These are phyloP conservation scores for Talaromyces verruculosus DNA, from an alignment of 2,329 filamentous ascomycete species.

Conservation along the genomic window DNA sequence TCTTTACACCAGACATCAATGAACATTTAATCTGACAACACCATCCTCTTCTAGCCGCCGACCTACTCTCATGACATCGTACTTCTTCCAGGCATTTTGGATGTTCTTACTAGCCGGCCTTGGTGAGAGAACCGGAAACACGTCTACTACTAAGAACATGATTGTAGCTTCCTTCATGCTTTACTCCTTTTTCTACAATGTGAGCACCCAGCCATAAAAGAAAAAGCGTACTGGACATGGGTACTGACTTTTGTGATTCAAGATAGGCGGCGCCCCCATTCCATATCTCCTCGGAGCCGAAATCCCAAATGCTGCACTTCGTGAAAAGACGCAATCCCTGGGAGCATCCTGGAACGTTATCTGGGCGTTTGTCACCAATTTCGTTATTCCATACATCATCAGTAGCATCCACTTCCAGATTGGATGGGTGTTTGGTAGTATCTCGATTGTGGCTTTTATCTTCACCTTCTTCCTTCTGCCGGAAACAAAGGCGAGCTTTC, in stretches of 20 bases:
- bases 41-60: constrained; percentile 10
- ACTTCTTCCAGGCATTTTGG: constrained; percentile 20
- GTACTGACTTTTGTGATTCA: neutral
- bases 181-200: constrained; percentile 23
- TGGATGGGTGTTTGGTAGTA: constrained; percentile 28
- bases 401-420: constrained; percentile 24
- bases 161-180: constrained; percentile 26
- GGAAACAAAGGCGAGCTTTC: constrained; percentile 15
- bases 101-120: constrained; percentile 24
- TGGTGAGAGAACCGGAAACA: constrained; percentile 14
- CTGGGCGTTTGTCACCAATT: constrained; percentile 28
- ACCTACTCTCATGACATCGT: constrained; percentile 20
- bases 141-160: constrained; percentile 14
- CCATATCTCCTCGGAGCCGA: constrained; percentile 27
- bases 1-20: no score
- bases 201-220: neutral
- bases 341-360: constrained; percentile 28
- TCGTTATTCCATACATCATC: constrained; percentile 28
- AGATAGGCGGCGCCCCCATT: constrained; percentile 25
- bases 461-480: constrained; percentile 27
- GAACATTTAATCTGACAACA: no score
- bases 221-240: neutral
- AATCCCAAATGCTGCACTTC: constrained; percentile 26
- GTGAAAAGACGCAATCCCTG: constrained; percentile 27
- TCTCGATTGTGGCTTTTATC: constrained; percentile 23